Evolutionary conservation across 169 alveolate species (phyloP), one percentile per base, ranked within the genome.

Genomic region (Cryptosporidium xiaoi): DNA sequence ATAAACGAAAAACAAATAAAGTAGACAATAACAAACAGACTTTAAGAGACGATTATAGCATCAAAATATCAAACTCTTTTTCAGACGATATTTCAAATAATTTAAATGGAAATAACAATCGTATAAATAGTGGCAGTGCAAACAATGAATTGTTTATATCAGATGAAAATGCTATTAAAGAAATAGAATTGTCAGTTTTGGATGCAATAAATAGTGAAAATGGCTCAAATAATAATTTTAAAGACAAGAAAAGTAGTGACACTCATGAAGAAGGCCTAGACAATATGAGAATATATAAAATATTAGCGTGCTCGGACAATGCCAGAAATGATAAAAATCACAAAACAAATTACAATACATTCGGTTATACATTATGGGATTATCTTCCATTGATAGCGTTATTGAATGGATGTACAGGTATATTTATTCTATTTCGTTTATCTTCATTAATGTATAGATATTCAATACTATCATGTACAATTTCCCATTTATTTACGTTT

Each of bases 331-430:
- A 55, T 55, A 1, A 55, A 55, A 18, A 8, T 5, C 24, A 27
- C 31, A 55, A 2, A 6, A 20, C 24, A 6, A 55, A 55, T 7
- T 1, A 55, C 31, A 27, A 65, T 34, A 40, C 65, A 7, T 60
- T 24, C 40, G 69, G 87, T 44, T 48, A 34, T 40, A 77, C 87
- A 46, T 48, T 77, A 24, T 77, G 87, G 87, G 87, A 77, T 20
- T 77, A 77, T 36, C 40, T 77, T 1, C 77, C 87, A 2, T 60
- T 77, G 13, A 71, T 77, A 2, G 87, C 87, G 36, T 12, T 77
- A 60, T 50, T 77, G 34, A 77, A 66, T 60, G 87, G 77, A 20
- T 77, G 87, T 44, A 77, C 87, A 3, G 87, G 87, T 12, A 77
- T 77, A 40, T 77, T 77, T 77, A 62, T 77, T 24, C 29, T 77